Evolutionary conservation across 2,329 filamentous ascomycete species (phyloP).

Genomic region (Helotiales sp.): DNA sequence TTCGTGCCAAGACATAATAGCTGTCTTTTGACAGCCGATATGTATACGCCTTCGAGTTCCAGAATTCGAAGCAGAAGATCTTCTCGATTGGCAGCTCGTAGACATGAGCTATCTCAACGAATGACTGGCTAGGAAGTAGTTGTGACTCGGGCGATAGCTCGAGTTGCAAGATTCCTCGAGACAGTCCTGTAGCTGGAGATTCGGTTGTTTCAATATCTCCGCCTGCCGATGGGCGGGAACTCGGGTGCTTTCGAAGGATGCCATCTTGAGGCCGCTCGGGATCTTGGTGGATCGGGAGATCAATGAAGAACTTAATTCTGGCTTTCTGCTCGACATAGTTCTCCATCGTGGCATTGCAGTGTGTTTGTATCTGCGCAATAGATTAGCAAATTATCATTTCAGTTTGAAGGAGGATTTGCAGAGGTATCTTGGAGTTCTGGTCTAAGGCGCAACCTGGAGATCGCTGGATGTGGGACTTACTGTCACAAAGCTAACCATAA

Average conservation of each 20-base stretch:
- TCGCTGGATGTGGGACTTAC: background rate
- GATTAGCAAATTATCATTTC: too few species aligned
- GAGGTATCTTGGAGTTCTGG: too few species aligned
- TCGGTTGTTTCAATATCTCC: too few species aligned
- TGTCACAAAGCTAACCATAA: background rate
- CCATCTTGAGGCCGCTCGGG: background rate
- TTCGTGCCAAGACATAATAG: background rate
- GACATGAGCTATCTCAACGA: background rate
- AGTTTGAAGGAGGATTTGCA: too few species aligned
- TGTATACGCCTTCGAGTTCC: background rate
- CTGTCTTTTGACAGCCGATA: background rate
- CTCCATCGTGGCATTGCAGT: background rate
- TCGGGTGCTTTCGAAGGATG: background rate
- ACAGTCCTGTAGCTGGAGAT: too few species aligned
- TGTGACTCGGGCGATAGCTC: background rate
- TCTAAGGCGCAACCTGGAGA: too few species aligned
- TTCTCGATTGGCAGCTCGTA: background rate
- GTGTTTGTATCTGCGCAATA: background rate
- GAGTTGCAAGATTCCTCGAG: background rate
- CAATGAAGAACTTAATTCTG: background rate
- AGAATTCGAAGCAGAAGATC: background rate
- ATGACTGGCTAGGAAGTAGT: background rate
- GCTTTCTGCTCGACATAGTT: background rate
- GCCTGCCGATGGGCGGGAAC: too few species aligned
- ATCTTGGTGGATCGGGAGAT: background rate